Evolutionary conservation across 495 filamentous ascomycete species (phyloP), one percentile per base, ranked within the genome.

Genomic region (Articulospora tetracladia): DNA sequence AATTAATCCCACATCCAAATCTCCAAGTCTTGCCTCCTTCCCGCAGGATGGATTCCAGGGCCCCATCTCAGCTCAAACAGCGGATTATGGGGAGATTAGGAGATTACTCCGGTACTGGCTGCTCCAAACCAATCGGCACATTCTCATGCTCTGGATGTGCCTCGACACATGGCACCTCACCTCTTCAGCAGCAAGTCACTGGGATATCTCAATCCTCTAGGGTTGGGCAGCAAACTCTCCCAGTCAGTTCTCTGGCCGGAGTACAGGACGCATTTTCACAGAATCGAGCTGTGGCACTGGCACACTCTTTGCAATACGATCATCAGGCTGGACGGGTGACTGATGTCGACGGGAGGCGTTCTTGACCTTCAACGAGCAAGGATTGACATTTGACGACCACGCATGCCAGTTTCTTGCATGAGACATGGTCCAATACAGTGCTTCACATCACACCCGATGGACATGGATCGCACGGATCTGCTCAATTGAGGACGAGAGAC

Each of bases 331-430:
- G 36, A 44, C 15, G 39, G 17, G 39, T 44, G 39, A 44, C 39
- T 50, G 53, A 12, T 60, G 23, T 63, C 26, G 17, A 63, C 55
- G 60, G 55, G 60, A 63, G 60, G 60, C 55, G 60, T 63, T 56
- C 20, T 46, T 47, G 53, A 46, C 19, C 24, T 57, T 58, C 58
- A 54, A 58, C 50, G 55, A 58, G 55, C 60, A 63, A 55, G 60
- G 60, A 63, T 63, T 1, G 19, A 15, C 1, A 27, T 34, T 62
- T 20, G 27, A 10, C 0, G 36, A 36, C 20, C 53, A 46, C 19
- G 32, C 48, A 58, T 58, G 60, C 48, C 58, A 46, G 50, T 34
- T 39, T 53, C 59, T 54, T 62, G 60, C 60, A 63, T 63, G 48
- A 63, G 54, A 58, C 60, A 55, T 30, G 34, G 49, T 51, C 60